Evolutionary conservation across 2,329 filamentous ascomycete species (phyloP).

Genomic region (Amauroascus niger): DNA sequence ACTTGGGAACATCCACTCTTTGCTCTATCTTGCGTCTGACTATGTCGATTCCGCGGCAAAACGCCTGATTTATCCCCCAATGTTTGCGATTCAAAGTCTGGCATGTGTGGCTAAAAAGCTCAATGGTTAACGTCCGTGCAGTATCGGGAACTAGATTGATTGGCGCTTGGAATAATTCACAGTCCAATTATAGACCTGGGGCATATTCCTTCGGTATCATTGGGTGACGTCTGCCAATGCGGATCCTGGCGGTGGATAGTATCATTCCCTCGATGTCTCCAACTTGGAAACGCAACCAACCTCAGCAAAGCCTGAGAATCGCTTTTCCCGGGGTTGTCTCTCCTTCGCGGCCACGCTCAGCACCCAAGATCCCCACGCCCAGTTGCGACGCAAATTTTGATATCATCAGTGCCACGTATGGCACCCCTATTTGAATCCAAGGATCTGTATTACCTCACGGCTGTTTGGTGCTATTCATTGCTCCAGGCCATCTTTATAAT

Average conservation of each 20-base stretch:
- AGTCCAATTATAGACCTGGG: not conserved
- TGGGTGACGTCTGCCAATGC: too few species aligned
- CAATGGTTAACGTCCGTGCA: not conserved
- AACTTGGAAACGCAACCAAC: not conserved
- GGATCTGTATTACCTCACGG: conserved; percentile 4
- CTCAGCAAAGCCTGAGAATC: not conserved
- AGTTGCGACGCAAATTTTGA: conserved; percentile 9
- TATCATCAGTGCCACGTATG: conserved; percentile 9
- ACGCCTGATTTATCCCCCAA: not conserved
- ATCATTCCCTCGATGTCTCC: too few species aligned
- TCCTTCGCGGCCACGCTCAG: not conserved
- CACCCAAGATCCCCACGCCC: not conserved
- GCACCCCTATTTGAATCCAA: conserved; percentile 6
- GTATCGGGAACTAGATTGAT: not conserved
- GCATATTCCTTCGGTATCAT: not conserved
- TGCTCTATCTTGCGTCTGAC: not conserved
- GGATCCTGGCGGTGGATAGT: too few species aligned
- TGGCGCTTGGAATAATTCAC: not conserved
- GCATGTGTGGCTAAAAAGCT: not conserved
- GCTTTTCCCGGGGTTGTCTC: conserved; percentile 1
- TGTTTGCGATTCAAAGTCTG: not conserved
- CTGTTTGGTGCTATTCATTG: not conserved
- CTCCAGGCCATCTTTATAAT: not conserved
- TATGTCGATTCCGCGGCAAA: not conserved
- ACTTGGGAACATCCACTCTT: not conserved